phyloP scores from a whole-genome alignment of 225 moss, liverwort and hornwort genomes.

The Straminergon stramineum region DNA sequence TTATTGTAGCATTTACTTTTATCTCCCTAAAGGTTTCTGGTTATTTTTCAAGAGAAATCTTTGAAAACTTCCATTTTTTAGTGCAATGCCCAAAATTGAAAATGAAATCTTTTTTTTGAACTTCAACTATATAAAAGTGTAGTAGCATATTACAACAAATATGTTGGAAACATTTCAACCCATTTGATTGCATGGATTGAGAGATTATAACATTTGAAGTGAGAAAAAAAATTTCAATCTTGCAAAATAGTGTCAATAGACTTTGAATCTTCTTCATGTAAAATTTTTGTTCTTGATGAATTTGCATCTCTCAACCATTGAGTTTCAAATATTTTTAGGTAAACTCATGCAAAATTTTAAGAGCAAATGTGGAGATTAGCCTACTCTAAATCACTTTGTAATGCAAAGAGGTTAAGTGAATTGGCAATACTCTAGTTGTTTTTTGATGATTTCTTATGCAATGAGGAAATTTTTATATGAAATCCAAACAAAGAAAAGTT shows the following conservation, averaged over 20 bases:
- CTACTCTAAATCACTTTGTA: not conserved
- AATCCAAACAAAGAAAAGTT: not conserved
- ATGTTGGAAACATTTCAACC: not conserved
- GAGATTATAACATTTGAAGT: not conserved
- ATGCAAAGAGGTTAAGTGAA: not conserved
- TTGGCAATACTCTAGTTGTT: not conserved
- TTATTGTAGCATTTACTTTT: not conserved
- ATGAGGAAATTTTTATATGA: not conserved
- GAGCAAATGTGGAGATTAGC: not conserved
- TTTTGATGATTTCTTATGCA: not conserved
- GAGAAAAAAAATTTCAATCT: not conserved
- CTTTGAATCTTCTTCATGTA: rapidly evolving
- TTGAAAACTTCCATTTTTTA: not conserved
- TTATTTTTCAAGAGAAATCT: not conserved
- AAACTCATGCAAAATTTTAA: not conserved
- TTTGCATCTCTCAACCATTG: not conserved
- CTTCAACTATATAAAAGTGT: not conserved
- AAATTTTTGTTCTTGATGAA: not conserved
- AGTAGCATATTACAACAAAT: not conserved
- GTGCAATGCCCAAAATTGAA: not conserved
- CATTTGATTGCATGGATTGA: not conserved
- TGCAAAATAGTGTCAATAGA: rapidly evolving
- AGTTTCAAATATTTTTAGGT: not conserved
- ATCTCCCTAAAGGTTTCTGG: rapidly evolving
- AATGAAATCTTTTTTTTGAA: not conserved